Conservation (phyloP, 208 protist genomes). For the Crithidia thermophila region DNA sequence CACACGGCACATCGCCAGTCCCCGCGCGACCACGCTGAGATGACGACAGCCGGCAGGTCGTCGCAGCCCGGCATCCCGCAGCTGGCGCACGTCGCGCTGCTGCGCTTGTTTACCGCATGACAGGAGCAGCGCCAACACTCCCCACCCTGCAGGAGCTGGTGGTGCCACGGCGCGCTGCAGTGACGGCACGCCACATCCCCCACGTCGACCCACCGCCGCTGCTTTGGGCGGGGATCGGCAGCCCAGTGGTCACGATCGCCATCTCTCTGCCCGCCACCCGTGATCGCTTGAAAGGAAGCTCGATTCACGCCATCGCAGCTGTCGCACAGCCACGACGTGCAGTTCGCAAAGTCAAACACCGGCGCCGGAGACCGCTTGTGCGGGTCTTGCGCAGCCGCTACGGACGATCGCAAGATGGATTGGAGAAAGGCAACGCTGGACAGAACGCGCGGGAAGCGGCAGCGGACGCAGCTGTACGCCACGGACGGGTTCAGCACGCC, state of each 20-base stretch:
- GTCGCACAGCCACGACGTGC: slow-evolving; percentile 78
- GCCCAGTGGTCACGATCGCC: no score
- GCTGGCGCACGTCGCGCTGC: slow-evolving; percentile 34
- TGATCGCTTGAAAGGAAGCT: slow-evolving; percentile 57
- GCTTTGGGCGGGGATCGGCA: no score
- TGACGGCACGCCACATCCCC: slow-evolving; percentile 42
- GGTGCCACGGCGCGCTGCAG: slow-evolving; percentile 72
- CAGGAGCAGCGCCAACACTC: slow-evolving; percentile 77
- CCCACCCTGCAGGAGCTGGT: slow-evolving; percentile 38
- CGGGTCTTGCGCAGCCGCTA: slow-evolving; percentile 35
- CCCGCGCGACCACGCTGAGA: slow-evolving; percentile 68
- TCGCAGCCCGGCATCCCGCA: slow-evolving; percentile 62
- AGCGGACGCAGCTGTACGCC: slow-evolving; percentile 54
- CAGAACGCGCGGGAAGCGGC: slow-evolving; percentile 62
- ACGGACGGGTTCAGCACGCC: slow-evolving; percentile 40
- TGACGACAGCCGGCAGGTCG: slow-evolving; percentile 35
- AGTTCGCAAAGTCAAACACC: slow-evolving; percentile 53
- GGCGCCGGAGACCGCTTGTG: neutral
- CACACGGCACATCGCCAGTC: slow-evolving; percentile 76
- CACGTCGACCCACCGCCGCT: slow-evolving; percentile 27
- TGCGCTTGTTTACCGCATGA: slow-evolving; percentile 52
- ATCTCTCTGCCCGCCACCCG: no score
- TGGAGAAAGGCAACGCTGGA: no score
- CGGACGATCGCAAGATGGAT: no score
- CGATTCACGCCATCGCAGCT: slow-evolving; percentile 68